Conservation (phyloP, 2,329 filamentous ascomycete genomes). For the Sporothrix mexicana region DNA sequence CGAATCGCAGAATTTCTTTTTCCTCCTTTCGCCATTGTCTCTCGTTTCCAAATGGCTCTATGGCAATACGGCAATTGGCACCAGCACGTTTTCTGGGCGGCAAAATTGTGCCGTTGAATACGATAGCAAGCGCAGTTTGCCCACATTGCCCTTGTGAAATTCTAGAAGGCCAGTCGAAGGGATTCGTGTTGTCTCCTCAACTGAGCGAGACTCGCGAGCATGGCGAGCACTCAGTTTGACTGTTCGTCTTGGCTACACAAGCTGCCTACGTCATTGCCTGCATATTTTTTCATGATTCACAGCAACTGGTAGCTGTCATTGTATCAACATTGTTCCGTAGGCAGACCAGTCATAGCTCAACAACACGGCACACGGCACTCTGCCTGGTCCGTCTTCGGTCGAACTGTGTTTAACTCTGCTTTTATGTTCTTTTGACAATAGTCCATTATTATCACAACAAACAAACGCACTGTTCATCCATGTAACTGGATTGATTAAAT, state of each 20-base stretch:
- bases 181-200: not conserved
- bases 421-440: too few species aligned
- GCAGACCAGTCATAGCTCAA: not conserved
- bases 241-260: not conserved
- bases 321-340: conserved; percentile 6
- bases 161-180: not conserved
- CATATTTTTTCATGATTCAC: not conserved
- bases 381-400: not conserved
- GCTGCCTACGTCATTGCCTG: not conserved
- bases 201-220: not conserved
- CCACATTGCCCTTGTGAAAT: not conserved
- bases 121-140: not conserved
- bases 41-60: not conserved
- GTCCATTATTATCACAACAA: too few species aligned
- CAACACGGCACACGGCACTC: not conserved
- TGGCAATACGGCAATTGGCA: not conserved
- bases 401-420: too few species aligned
- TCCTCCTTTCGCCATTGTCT: not conserved
- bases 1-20: conserved; percentile 14
- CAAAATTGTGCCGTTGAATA: not conserved
- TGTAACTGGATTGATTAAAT: too few species aligned
- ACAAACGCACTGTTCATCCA: too few species aligned
- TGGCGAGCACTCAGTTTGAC: too few species aligned
- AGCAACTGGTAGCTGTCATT: not conserved
- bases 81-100: not conserved